These are phyloP conservation scores for Starmerella gropengiesseri DNA, from an alignment of 805 yeast genomes.

Conservation along the genomic window DNA sequence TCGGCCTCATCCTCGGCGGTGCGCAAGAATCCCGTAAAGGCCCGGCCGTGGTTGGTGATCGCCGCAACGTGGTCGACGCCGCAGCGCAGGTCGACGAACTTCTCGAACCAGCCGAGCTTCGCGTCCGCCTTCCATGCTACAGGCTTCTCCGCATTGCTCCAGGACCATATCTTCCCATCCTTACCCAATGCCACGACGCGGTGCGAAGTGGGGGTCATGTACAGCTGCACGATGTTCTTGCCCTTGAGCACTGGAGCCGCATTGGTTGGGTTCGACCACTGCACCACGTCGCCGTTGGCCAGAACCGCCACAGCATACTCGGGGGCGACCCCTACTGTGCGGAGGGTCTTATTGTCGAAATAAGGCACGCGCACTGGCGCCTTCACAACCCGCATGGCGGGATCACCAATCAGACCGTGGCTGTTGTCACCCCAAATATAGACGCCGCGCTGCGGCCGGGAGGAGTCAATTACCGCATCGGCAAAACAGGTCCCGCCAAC, in stretches of 20 bases:
- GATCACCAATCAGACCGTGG: slow-evolving; percentile 30
- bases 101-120: slow-evolving; percentile 37
- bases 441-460: slow-evolving; percentile 33
- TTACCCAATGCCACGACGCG: slow-evolving; percentile 28
- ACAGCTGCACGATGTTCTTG: slow-evolving; percentile 31
- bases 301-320: slow-evolving; percentile 45
- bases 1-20: slow-evolving; percentile 18
- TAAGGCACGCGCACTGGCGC: slow-evolving; percentile 50
- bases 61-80: slow-evolving; percentile 67
- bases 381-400: slow-evolving; percentile 30
- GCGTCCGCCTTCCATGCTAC: slow-evolving; percentile 3
- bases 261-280: slow-evolving; percentile 39
- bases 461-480: background rate
- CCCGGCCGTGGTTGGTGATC: slow-evolving; percentile 47
- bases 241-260: slow-evolving; percentile 38
- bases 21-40: slow-evolving; percentile 37
- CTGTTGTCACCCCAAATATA: slow-evolving; percentile 54
- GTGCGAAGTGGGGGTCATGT: slow-evolving; percentile 9
- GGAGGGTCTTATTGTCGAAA: slow-evolving; percentile 52
- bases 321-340: slow-evolving; percentile 45
- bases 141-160: slow-evolving; percentile 11
- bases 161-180: slow-evolving; percentile 31
- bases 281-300: slow-evolving; percentile 58
- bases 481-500: background rate
- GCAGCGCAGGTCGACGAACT: slow-evolving; percentile 40